Evolutionary conservation across 768 basidiomycete species (phyloP).

Genomic region (Trametes elegans): DNA sequence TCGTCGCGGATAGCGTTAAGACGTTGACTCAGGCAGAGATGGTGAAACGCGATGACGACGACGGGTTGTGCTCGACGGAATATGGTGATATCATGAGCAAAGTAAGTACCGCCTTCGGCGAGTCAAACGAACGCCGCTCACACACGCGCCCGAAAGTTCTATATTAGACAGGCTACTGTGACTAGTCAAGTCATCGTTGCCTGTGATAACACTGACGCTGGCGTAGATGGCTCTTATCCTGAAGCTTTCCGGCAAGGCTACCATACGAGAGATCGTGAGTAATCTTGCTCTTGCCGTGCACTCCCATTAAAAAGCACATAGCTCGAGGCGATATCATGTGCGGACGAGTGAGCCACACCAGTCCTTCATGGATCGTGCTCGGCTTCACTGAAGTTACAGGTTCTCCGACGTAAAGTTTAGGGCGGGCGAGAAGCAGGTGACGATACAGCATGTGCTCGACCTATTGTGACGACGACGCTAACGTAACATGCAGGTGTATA

Average conservation of each 20-base stretch:
- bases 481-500: slow-evolving; percentile 43
- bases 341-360: slow-evolving; percentile 57
- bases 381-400: slow-evolving; percentile 36
- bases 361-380: background rate
- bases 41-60: slow-evolving; percentile 42
- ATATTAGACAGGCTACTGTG: slow-evolving; percentile 70
- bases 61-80: slow-evolving; percentile 57
- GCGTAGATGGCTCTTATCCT: slow-evolving; percentile 68
- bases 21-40: slow-evolving; percentile 61
- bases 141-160: slow-evolving; percentile 48
- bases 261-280: slow-evolving; percentile 64
- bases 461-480: too few relatives aligned
- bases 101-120: slow-evolving; percentile 37
- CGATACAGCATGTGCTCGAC: background rate
- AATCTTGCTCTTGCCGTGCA: background rate
- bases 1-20: slow-evolving; percentile 65
- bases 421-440: slow-evolving; percentile 71
- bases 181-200: slow-evolving; percentile 7
- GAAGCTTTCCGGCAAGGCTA: slow-evolving; percentile 51
- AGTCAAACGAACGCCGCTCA: background rate
- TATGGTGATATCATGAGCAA: slow-evolving; percentile 89
- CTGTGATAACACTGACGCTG: background rate
- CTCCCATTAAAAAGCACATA: slow-evolving; percentile 24
- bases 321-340: slow-evolving; percentile 62
- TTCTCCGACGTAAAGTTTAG: slow-evolving; percentile 69